These are phyloP conservation scores for Toxicodendron radicans DNA, from an alignment of 345 rosid species.

Conservation along the genomic window DNA sequence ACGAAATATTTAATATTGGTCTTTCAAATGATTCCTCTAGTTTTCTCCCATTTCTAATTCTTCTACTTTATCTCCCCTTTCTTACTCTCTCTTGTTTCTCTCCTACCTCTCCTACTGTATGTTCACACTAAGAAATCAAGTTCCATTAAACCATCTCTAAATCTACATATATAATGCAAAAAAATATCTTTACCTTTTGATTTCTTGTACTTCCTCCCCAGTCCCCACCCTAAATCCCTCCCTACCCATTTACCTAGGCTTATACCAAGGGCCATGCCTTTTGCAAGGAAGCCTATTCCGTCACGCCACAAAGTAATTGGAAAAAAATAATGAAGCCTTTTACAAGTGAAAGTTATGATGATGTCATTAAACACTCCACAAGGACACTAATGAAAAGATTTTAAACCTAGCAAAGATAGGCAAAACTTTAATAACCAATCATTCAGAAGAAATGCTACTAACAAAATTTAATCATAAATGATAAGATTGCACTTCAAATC, in stretches of 20 bases:
- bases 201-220: neutral
- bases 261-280: neutral
- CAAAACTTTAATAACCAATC: neutral
- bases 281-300: neutral
- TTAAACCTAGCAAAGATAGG: conserved; percentile 1
- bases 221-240: neutral
- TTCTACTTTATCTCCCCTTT: too few relatives aligned
- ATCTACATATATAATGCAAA: neutral
- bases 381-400: neutral
- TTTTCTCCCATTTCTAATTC: too few relatives aligned
- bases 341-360: neutral
- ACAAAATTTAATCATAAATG: neutral
- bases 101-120: too few relatives aligned
- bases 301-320: neutral
- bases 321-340: neutral
- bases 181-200: neutral
- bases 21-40: too few relatives aligned
- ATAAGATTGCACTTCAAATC: neutral
- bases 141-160: neutral
- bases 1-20: too few relatives aligned
- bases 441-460: neutral
- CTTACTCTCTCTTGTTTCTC: too few relatives aligned
- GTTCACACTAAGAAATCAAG: neutral
- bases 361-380: neutral
- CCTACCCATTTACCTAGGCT: neutral